These are phyloP conservation scores for Aspergillus arachidicola DNA, from an alignment of 2,329 filamentous ascomycete genomes.

Conservation along the genomic window DNA sequence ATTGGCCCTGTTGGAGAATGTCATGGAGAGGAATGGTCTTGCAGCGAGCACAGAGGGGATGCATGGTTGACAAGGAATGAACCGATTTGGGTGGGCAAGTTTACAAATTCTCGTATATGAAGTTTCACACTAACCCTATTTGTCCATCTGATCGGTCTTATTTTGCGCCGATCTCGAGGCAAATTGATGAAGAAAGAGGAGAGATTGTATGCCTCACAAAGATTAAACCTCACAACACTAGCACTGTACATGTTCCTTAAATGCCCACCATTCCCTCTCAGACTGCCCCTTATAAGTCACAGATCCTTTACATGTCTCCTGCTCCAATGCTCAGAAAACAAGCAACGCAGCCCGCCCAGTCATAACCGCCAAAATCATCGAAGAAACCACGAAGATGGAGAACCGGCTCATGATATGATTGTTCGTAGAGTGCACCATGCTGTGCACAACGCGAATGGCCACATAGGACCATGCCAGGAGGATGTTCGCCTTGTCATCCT, in stretches of 20 bases:
- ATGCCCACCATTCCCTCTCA: neutral
- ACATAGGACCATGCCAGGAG: slow-evolving; percentile 48
- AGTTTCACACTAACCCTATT: neutral
- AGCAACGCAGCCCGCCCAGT: slow-evolving; percentile 24
- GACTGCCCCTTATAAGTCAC: neutral
- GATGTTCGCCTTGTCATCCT: slow-evolving; percentile 27
- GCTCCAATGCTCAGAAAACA: slow-evolving; percentile 5
- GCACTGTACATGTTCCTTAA: neutral
- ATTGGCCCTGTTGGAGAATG: neutral
- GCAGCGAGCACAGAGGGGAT: neutral
- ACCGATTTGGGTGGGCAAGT: neutral
- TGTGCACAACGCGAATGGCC: slow-evolving; percentile 43
- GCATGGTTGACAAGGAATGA: neutral
- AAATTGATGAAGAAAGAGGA: neutral
- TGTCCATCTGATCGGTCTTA: neutral
- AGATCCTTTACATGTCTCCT: neutral
- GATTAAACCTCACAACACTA: neutral
- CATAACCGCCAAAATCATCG: slow-evolving; percentile 33
- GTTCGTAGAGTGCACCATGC: slow-evolving; percentile 40
- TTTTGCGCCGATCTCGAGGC: neutral
- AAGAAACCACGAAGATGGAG: slow-evolving; percentile 34
- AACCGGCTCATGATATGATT: slow-evolving; percentile 44
- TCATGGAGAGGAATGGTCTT: neutral
- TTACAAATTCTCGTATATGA: neutral
- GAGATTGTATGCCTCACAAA: neutral